Evolutionary conservation across 352 stramenopile genomes (phyloP).

Genomic region (Phytophthora gonapodyides): DNA sequence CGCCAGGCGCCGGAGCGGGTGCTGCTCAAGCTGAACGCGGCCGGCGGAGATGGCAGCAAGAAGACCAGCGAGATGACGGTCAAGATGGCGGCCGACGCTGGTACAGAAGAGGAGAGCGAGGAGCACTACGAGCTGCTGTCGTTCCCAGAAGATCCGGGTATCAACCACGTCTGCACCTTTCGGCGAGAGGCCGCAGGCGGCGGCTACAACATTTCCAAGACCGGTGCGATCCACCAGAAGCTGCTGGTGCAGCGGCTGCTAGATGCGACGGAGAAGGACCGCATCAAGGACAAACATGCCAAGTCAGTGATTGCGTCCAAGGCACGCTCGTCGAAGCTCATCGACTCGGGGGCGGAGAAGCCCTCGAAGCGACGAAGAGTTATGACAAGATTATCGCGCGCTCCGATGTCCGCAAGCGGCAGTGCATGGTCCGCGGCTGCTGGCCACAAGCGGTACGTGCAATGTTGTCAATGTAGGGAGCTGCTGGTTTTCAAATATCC

Average conservation of each 20-base stretch:
- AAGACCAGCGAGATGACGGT: constrained; percentile 61
- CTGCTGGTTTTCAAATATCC: background rate
- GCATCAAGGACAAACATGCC: constrained; percentile 82
- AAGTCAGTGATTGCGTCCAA: constrained; percentile 77
- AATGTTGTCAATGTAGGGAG: background rate
- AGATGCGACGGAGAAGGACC: constrained; percentile 74
- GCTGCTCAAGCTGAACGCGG: constrained; percentile 29
- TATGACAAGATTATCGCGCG: constrained; percentile 17
- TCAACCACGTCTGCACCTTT: constrained; percentile 75
- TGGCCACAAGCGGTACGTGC: constrained; percentile 31
- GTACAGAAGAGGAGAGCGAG: constrained; percentile 17
- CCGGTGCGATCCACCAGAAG: constrained; percentile 75
- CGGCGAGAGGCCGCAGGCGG: constrained; percentile 19
- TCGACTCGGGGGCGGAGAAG: constrained; percentile 34
- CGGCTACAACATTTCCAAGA: constrained; percentile 65
- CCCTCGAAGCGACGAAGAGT: constrained; percentile 29
- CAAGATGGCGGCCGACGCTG: constrained; percentile 15
- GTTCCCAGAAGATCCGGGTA: constrained; percentile 67
- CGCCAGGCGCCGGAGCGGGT: constrained; percentile 39
- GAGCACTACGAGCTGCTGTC: constrained; percentile 78
- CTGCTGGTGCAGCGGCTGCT: constrained; percentile 81
- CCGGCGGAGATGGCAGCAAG: constrained; percentile 34
- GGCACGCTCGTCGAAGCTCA: constrained; percentile 66
- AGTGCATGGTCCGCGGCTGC: constrained; percentile 25
- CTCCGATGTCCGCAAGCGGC: constrained; percentile 6